Percentiles rank a stretch among this genome's conserved stretches.
phyloP scores from a whole-genome alignment of 2,329 filamentous ascomycete genomes.

The Hortaea werneckii region DNA sequence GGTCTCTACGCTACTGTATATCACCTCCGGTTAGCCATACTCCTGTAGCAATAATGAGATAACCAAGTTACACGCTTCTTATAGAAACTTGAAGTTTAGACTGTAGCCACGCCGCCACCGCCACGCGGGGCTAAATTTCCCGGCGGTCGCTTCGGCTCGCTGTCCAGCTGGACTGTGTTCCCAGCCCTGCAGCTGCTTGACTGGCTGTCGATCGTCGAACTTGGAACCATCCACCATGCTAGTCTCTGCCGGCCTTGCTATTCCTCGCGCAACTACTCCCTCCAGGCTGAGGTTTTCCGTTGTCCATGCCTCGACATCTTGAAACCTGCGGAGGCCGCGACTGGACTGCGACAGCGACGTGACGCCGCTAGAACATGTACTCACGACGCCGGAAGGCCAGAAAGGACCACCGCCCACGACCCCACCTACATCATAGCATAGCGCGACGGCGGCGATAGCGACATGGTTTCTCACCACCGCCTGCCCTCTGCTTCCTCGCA shows the following conservation, averaged over 20 bases:
- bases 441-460: neutral
- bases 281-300: neutral
- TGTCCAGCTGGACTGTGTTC: neutral
- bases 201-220: neutral
- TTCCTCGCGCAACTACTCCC: neutral
- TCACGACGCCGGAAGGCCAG: neutral
- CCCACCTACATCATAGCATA: neutral
- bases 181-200: neutral
- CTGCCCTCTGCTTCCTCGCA: constrained; percentile 5
- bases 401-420: neutral
- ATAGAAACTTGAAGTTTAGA: neutral
- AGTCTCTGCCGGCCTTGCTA: neutral
- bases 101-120: neutral
- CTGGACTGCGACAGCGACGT: neutral
- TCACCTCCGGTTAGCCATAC: neutral
- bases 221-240: neutral
- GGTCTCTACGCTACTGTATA: neutral
- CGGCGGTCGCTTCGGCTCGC: neutral
- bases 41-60: neutral
- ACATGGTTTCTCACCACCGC: constrained; percentile 12
- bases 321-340: neutral
- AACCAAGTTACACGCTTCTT: no score
- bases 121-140: neutral
- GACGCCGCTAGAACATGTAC: constrained; percentile 7
- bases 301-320: neutral